These are phyloP conservation scores for Aspergillus neotritici DNA, from an alignment of 2,329 filamentous ascomycete species.

Conservation along the genomic window DNA sequence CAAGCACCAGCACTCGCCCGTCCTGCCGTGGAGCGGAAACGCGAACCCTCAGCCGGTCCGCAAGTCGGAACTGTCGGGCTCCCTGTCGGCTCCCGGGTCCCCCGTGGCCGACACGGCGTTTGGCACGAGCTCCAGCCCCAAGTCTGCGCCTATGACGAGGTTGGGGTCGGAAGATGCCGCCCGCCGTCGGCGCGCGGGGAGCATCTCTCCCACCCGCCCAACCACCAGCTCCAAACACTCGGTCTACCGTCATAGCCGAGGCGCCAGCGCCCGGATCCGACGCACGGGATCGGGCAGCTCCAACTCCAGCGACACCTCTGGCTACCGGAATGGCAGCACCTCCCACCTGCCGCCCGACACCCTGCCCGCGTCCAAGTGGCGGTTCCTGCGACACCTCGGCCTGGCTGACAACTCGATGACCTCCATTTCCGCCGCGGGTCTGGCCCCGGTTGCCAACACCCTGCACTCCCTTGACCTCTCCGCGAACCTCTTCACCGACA, in stretches of 20 bases:
- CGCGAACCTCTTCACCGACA: constrained; percentile 85
- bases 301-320: constrained; percentile 63
- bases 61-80: constrained; percentile 61
- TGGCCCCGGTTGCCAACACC: constrained; percentile 78
- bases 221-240: constrained; percentile 63
- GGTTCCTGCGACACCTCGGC: constrained; percentile 86
- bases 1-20: constrained; percentile 76
- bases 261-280: constrained; percentile 65
- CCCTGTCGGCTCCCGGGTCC: constrained; percentile 64
- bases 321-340: constrained; percentile 59
- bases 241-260: constrained; percentile 58
- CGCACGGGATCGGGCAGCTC: constrained; percentile 91
- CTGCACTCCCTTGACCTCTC: constrained; percentile 90
- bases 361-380: constrained; percentile 84
- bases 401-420: constrained; percentile 88
- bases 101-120: constrained; percentile 47
- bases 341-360: constrained; percentile 69
- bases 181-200: constrained; percentile 52
- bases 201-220: constrained; percentile 75
- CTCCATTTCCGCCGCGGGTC: constrained; percentile 65
- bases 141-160: constrained; percentile 45
- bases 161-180: constrained; percentile 52
- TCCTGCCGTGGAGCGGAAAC: constrained; percentile 57
- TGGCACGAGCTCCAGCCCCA: constrained; percentile 46
- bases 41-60: constrained; percentile 57